phyloP scores from a whole-genome alignment of 2,329 filamentous ascomycete species.

The Hypoxylon sp. region DNA sequence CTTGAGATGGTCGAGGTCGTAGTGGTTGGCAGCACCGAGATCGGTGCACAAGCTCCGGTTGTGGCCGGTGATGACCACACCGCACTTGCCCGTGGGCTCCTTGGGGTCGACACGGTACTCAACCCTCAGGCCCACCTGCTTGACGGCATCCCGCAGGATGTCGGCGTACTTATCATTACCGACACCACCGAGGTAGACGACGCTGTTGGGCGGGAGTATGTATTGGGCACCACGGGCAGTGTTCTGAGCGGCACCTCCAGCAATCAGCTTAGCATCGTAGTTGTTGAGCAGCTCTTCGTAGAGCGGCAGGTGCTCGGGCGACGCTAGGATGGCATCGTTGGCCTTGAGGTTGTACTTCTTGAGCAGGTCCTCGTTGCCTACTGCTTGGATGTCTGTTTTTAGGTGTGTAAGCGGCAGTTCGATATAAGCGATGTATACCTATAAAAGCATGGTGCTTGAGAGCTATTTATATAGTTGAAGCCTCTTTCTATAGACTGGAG shows the following conservation, averaged over 20 bases:
- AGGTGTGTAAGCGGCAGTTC: slow-evolving; percentile 15
- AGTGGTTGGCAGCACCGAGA: slow-evolving; percentile 95
- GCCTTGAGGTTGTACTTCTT: slow-evolving; percentile 94
- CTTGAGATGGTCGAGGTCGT: slow-evolving; percentile 95
- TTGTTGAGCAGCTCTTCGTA: slow-evolving; percentile 96
- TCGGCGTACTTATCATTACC: slow-evolving; percentile 97
- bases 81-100: slow-evolving; percentile 91
- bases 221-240: slow-evolving; percentile 97
- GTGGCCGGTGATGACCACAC: slow-evolving; percentile 96
- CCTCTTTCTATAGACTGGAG: neutral
- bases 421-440: slow-evolving; percentile 3
- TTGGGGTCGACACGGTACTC: slow-evolving; percentile 94
- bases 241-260: slow-evolving; percentile 97
- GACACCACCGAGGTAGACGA: slow-evolving; percentile 93
- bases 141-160: slow-evolving; percentile 87
- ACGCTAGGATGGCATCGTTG: slow-evolving; percentile 97
- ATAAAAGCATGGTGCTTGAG: neutral
- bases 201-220: slow-evolving; percentile 89
- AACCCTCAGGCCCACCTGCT: slow-evolving; percentile 88
- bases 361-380: slow-evolving; percentile 85
- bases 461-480: neutral
- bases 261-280: slow-evolving; percentile 93
- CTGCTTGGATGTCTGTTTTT: slow-evolving; percentile 87
- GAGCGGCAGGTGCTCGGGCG: slow-evolving; percentile 88
- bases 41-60: slow-evolving; percentile 96